Evolutionary conservation across 805 yeast species (phyloP).

Genomic region (Candida ovalis): DNA sequence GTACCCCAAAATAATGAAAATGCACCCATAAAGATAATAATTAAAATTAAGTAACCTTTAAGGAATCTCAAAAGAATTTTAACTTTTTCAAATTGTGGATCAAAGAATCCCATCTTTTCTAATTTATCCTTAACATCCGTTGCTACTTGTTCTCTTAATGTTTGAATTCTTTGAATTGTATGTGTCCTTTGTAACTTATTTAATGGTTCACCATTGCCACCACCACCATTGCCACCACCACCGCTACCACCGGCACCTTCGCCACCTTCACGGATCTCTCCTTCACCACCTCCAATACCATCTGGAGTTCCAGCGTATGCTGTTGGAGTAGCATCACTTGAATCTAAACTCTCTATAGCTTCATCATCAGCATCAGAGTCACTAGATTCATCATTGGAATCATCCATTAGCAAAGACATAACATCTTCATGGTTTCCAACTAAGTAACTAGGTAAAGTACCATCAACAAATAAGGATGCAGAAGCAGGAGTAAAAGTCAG

Average conservation of each 20-base stretch:
- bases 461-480: conserved; percentile 13
- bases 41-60: conserved; percentile 30
- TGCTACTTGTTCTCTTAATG: conserved; percentile 16
- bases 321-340: neutral
- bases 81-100: conserved; percentile 19
- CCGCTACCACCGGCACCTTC: no score
- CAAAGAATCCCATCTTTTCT: conserved; percentile 25
- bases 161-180: conserved; percentile 8
- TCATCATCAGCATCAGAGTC: neutral
- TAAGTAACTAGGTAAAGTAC: conserved; percentile 10
- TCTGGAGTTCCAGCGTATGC: neutral
- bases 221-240: no score
- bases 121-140: conserved; percentile 17
- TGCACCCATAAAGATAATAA: conserved; percentile 32
- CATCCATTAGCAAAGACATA: conserved; percentile 15
- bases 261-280: no score
- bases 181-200: neutral
- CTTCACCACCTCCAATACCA: no score
- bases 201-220: no score
- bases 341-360: neutral
- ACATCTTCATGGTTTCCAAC: conserved; percentile 14
- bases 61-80: conserved; percentile 14
- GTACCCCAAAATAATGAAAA: conserved; percentile 44
- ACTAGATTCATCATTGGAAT: conserved; percentile 1
- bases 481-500: conserved; percentile 10